phyloP scores from a whole-genome alignment of 192 early-diverging fungal genomes.

The Pilobolus umbonatus region DNA sequence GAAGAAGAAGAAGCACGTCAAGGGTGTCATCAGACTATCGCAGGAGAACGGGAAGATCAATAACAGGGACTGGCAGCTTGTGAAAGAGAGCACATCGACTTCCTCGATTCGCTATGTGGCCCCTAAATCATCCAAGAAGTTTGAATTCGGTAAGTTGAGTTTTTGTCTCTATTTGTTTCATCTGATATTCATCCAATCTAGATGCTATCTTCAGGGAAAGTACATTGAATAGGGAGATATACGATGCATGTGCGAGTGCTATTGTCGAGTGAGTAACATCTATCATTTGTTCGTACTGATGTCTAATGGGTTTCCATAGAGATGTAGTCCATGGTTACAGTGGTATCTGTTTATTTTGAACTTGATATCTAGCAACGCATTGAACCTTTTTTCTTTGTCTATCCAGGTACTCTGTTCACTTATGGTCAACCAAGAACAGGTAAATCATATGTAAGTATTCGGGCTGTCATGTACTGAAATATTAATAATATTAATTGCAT shows the following conservation, averaged over 20 bases:
- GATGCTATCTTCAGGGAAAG: constrained; percentile 9
- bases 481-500: background rate
- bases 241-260: background rate
- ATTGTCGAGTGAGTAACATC: background rate
- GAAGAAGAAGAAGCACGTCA: background rate
- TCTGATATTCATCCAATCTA: background rate
- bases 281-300: background rate
- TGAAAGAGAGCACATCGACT: too few species aligned
- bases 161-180: background rate
- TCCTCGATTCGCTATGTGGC: constrained; percentile 1
- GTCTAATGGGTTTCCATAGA: too few species aligned
- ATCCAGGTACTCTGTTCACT: constrained; percentile 4
- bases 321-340: constrained; percentile 4
- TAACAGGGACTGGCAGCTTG: background rate
- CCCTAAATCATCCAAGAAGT: constrained; percentile 2
- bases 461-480: background rate
- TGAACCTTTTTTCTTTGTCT: background rate
- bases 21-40: constrained; percentile 1
- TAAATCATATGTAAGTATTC: constrained; percentile 8
- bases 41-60: background rate
- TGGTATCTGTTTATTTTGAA: background rate
- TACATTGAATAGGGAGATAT: background rate
- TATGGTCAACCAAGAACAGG: constrained; percentile 13
- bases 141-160: constrained; percentile 4
- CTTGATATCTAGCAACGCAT: background rate